Base-by-base conservation (phyloP, 352 stramenopile species). In the Nothophytophthora sp. region DNA sequence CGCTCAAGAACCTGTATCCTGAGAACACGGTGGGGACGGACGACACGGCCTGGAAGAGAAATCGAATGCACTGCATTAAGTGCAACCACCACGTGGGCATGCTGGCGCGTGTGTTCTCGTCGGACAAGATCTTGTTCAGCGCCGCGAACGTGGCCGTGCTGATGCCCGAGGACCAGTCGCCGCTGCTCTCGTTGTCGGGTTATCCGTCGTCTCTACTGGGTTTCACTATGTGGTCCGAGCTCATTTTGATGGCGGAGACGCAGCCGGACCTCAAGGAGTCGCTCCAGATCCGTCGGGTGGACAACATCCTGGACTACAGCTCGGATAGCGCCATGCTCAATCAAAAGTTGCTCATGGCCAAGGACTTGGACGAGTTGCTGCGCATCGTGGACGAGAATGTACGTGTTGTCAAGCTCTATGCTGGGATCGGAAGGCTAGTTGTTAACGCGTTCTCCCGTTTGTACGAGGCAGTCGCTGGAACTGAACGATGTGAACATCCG, bases 181-280 rank as follows among this genome's bases (percentile, higher is more conserved):
- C 81, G 19, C 60, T 91, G 55, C 61, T 89, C 22, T 91, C 81
- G 11, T 48, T 89, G 19, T 91, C 81, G 0, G 81, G 81, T 2
- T 91, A 91, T 32, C 81, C 81, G 18, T 91, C 81, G 23, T 91
- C 81, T 15, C 63, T 83, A 18, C 40, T 91, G 36, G 76, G 67
- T 16, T 89, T 91, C 55, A 76, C 66, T 1, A 89, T 87, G 77
- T 91, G 81, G 81, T 82, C 77, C 6, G 81, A 91, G 42, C 53
- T 91, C 16, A 81, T 91, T 47, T 55, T 89, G 22, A 91, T 89
- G 76, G 66, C 83, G 4, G 81, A 89, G 41, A 77, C 77, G 32
- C 77, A 91, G 51, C 76, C 81, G 19, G 65, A 70, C 16, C 66
- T 91, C 16, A 89, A 89, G 63, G 59, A 81, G 16, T 47, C 80